phyloP scores from a whole-genome alignment of 2,329 filamentous ascomycete genomes.

The Fusarium circinatum region DNA sequence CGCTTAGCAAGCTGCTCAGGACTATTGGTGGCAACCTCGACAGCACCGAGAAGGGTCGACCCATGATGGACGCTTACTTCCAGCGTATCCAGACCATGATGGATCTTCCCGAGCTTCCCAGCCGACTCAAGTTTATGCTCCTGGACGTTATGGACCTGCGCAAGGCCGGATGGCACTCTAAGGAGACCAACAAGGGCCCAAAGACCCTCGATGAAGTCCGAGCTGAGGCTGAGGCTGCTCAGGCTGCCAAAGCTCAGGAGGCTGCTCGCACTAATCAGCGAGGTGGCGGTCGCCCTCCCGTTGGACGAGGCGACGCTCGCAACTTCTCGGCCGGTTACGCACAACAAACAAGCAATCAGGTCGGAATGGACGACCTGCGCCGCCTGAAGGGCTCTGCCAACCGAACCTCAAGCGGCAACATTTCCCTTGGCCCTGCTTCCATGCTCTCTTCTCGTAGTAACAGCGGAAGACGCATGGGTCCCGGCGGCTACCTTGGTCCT shows the following conservation, averaged over 20 bases:
- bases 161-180: conserved; percentile 80
- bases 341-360: conserved; percentile 80
- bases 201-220: conserved; percentile 96
- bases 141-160: conserved; percentile 93
- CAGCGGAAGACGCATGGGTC: conserved; percentile 84
- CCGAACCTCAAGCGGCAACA: conserved; percentile 69
- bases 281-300: conserved; percentile 74
- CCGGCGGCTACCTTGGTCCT: conserved; percentile 76
- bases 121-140: conserved; percentile 94
- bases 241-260: conserved; percentile 85
- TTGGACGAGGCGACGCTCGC: conserved; percentile 88
- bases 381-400: conserved; percentile 76
- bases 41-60: conserved; percentile 80
- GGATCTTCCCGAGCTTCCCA: conserved; percentile 81
- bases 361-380: conserved; percentile 90
- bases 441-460: conserved; percentile 91
- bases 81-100: conserved; percentile 85
- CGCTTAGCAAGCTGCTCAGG: conserved; percentile 88
- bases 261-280: conserved; percentile 69
- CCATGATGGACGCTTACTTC: conserved; percentile 95
- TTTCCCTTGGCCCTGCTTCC: conserved; percentile 82
- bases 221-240: conserved; percentile 80
- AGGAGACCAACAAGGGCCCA: conserved; percentile 91
- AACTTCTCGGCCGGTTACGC: conserved; percentile 80
- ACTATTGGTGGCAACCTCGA: conserved; percentile 93